A percentile compares a stretch with the other conserved stretches of the same genome.
Evolutionary conservation across 352 stramenopile genomes (phyloP).

Genomic region (Thalassiosira livingstoniorum): DNA sequence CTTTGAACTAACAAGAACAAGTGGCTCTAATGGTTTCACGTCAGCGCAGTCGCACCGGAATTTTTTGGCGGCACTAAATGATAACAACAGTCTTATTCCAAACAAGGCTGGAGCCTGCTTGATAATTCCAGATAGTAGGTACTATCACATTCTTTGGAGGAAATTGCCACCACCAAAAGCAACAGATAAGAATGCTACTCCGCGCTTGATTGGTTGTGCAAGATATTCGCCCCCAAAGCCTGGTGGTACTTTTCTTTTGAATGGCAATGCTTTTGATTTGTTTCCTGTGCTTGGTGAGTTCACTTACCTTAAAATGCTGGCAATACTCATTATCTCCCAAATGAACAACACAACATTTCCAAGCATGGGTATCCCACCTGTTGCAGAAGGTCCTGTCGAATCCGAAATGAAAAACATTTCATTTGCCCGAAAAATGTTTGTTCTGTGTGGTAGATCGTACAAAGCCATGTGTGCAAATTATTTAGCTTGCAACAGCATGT

Average conservation of each 20-base stretch:
- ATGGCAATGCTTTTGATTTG: slow-evolving; percentile 4
- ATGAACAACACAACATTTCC: background rate
- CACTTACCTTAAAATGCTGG: slow-evolving; percentile 11
- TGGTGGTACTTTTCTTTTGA: background rate
- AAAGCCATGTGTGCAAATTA: slow-evolving; percentile 1
- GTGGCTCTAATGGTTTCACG: slow-evolving; percentile 10
- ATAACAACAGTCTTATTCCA: slow-evolving; percentile 11
- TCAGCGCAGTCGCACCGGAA: background rate
- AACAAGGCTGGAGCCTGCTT: slow-evolving; percentile 20
- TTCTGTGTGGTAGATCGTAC: no score
- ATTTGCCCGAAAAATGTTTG: no score
- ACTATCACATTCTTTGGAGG: slow-evolving; percentile 15
- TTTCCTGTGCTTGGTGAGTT: slow-evolving; percentile 20
- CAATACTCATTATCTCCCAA: background rate
- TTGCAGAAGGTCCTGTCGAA: background rate
- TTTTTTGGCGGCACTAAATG: background rate
- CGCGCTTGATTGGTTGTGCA: background rate
- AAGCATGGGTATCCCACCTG: background rate
- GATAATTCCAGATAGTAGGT: slow-evolving; percentile 2
- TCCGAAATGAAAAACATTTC: background rate
- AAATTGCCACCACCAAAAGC: background rate
- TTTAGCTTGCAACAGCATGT: background rate
- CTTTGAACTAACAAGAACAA: slow-evolving; percentile 7
- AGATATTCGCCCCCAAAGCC: slow-evolving; percentile 10
- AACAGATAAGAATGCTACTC: background rate